A percentile compares a stretch with the other conserved stretches of the same genome.
Evolutionary conservation across 768 basidiomycete species (phyloP).

Genomic region (Cantharellus cinnabarinus): DNA sequence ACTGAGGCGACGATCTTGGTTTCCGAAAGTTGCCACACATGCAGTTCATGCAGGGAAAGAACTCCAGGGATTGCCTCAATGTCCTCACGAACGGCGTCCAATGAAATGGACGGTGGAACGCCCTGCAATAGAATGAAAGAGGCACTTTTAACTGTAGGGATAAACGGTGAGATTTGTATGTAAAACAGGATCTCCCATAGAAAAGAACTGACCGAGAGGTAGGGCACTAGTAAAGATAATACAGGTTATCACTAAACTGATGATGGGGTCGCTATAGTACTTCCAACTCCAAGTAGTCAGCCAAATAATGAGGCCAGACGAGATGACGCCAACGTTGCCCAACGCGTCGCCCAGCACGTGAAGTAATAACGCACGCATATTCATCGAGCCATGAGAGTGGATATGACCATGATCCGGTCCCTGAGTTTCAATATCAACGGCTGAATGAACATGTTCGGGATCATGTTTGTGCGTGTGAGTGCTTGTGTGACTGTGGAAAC

Average conservation of each 20-base stretch:
- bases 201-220: slow-evolving; percentile 32
- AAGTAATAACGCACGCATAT: slow-evolving; percentile 87
- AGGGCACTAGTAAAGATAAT: slow-evolving; percentile 95
- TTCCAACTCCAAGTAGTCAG: slow-evolving; percentile 65
- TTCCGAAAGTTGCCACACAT: slow-evolving; percentile 96
- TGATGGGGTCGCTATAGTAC: slow-evolving; percentile 81
- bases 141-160: slow-evolving; percentile 21
- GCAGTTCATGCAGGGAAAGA: slow-evolving; percentile 75
- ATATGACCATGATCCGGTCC: slow-evolving; percentile 6
- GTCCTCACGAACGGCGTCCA: slow-evolving; percentile 70
- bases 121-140: slow-evolving; percentile 91
- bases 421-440: slow-evolving; percentile 1
- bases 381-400: slow-evolving; percentile 53
- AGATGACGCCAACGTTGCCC: slow-evolving; percentile 94
- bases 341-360: slow-evolving; percentile 95
- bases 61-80: slow-evolving; percentile 75
- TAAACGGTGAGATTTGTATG: not conserved
- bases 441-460: not conserved
- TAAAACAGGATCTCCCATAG: not conserved
- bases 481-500: not conserved
- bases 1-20: slow-evolving; percentile 88
- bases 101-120: slow-evolving; percentile 71
- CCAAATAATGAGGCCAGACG: slow-evolving; percentile 90
- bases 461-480: not conserved
- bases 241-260: slow-evolving; percentile 81